Conservation (phyloP, 139 green algal genomes). For the Chloropicon primus region DNA sequence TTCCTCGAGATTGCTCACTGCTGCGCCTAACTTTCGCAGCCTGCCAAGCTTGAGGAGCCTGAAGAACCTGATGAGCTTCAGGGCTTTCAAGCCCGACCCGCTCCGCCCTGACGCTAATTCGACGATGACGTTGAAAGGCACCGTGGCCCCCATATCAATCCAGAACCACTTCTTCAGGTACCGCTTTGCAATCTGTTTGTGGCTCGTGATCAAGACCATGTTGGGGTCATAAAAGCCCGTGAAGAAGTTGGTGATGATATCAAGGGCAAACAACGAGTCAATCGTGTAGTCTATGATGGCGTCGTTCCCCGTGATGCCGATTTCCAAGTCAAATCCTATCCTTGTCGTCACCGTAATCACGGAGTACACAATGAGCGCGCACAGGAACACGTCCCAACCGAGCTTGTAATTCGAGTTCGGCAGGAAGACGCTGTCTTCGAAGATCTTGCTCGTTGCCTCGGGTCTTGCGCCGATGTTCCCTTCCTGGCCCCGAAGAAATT, state of each 20-base stretch:
- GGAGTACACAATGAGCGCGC: background rate
- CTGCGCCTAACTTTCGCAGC: background rate
- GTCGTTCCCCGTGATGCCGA: background rate
- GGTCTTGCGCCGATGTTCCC: background rate
- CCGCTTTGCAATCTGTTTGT: constrained; percentile 1
- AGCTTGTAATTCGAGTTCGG: background rate
- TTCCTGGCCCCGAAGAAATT: background rate
- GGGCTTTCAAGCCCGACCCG: background rate
- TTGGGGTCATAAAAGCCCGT: background rate
- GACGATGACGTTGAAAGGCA: constrained; percentile 19
- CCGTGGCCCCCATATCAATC: constrained; percentile 22
- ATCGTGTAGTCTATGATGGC: background rate
- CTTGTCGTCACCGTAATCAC: background rate
- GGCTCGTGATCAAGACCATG: background rate
- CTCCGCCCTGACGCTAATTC: background rate
- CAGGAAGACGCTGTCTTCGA: background rate
- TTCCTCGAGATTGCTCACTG: constrained; percentile 1
- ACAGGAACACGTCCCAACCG: background rate
- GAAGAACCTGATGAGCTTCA: constrained; percentile 10
- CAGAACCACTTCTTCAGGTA: constrained; percentile 24
- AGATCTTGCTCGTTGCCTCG: background rate
- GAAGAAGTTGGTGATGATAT: background rate
- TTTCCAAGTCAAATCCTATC: background rate
- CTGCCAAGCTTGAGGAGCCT: background rate
- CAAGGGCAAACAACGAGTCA: background rate